Percentiles rank a stretch among this genome's conserved stretches.
Conservation (phyloP, 1,284 basidiomycete genomes). For the Apiotrichum gracile region DNA sequence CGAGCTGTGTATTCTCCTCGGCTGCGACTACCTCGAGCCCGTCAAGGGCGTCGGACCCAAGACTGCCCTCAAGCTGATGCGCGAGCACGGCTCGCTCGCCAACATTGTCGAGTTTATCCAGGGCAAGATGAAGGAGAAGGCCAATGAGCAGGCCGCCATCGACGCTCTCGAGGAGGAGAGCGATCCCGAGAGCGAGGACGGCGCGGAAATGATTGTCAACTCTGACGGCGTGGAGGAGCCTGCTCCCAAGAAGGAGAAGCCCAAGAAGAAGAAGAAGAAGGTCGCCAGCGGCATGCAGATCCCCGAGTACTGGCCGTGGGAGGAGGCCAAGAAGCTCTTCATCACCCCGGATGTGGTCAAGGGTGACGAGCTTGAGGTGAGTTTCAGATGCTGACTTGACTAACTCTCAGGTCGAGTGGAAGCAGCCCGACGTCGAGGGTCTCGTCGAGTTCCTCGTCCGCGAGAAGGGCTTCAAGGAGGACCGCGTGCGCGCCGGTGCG, state of each 20-base stretch:
- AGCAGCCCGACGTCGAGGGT: conserved; percentile 84
- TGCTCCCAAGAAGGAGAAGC: conserved; percentile 21
- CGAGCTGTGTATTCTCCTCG: conserved; percentile 92
- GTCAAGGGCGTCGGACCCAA: conserved; percentile 58
- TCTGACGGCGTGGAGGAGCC: conserved; percentile 33
- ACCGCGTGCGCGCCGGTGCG: conserved; percentile 89
- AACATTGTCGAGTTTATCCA: conserved; percentile 74
- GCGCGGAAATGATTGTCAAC: conserved; percentile 18
- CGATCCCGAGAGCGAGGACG: conserved; percentile 41
- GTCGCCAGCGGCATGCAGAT: conserved; percentile 66
- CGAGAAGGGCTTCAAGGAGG: conserved; percentile 98
- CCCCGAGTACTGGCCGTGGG: conserved; percentile 94
- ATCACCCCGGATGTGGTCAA: conserved; percentile 81
- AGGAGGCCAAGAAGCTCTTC: conserved; percentile 88
- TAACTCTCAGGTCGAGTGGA: conserved; percentile 79
- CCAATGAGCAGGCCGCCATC: conserved; percentile 38
- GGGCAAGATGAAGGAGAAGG: conserved; percentile 60
- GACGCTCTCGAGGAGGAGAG: conserved; percentile 27
- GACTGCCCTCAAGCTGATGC: conserved; percentile 86
- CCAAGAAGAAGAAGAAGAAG: conserved; percentile 43
- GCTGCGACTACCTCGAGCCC: conserved; percentile 87
- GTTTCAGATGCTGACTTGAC: conserved; percentile 11
- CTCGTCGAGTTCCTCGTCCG: conserved; percentile 88
- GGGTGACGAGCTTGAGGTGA: conserved; percentile 78
- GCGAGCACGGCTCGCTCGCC: conserved; percentile 76